Conservation (phyloP, 768 basidiomycete species). For the Galerina sulciceps region DNA sequence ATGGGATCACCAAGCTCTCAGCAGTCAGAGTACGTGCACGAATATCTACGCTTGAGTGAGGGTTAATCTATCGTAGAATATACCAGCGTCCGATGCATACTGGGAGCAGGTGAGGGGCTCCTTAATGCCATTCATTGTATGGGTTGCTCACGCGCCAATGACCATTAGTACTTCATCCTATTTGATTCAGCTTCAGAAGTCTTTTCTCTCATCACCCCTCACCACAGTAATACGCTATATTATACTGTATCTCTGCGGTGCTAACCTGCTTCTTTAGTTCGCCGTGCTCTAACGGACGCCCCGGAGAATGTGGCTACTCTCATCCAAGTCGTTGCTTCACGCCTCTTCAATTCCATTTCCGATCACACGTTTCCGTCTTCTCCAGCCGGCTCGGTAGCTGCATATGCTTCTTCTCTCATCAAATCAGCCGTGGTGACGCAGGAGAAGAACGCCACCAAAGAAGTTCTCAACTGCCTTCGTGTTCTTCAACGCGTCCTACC, state of each 20-base stretch:
- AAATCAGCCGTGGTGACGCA: constrained; percentile 52
- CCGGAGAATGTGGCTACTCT: constrained; percentile 89
- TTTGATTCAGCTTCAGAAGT: constrained; percentile 93
- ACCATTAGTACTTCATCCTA: constrained; percentile 71
- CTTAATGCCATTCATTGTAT: not conserved
- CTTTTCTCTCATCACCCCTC: constrained; percentile 84
- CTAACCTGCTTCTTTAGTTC: constrained; percentile 52
- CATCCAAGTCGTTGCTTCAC: constrained; percentile 67
- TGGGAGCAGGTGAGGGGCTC: constrained; percentile 79
- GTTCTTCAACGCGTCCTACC: constrained; percentile 89
- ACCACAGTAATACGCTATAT: constrained; percentile 65
- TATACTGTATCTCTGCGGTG: constrained; percentile 3
- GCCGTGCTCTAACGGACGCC: constrained; percentile 77
- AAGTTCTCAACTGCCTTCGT: constrained; percentile 91
- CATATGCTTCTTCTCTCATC: constrained; percentile 74
- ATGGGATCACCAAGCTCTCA: constrained; percentile 78
- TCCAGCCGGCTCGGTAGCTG: constrained; percentile 57
- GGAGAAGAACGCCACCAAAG: constrained; percentile 76
- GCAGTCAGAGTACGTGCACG: constrained; percentile 65
- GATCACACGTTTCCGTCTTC: constrained; percentile 81
- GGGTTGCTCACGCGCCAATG: not conserved
- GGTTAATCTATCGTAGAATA: constrained; percentile 53
- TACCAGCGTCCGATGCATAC: constrained; percentile 75
- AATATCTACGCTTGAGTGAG: not conserved
- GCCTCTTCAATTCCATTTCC: constrained; percentile 75